phyloP scores from a whole-genome alignment of 108 stramenopile species.

The Cylindrotheca fusiformis region DNA sequence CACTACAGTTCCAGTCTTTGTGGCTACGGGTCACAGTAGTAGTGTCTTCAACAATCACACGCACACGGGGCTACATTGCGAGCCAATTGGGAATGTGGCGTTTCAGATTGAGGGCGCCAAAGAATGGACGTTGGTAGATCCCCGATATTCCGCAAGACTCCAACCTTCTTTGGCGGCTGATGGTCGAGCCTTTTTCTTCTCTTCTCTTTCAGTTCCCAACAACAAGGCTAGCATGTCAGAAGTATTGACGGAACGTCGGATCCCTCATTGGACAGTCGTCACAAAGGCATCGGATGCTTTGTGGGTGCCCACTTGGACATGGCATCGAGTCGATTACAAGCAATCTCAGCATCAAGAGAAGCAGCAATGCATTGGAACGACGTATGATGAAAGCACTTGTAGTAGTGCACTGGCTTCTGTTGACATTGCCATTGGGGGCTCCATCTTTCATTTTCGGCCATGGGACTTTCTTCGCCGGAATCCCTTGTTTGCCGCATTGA shows the following conservation, averaged over 20 bases:
- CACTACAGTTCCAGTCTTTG: conserved; percentile 71
- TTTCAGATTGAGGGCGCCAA: conserved; percentile 69
- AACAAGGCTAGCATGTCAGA: conserved; percentile 8
- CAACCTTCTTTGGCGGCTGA: conserved; percentile 62
- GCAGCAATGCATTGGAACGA: neutral
- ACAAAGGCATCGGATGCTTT: conserved; percentile 70
- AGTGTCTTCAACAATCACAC: conserved; percentile 6
- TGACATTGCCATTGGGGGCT: conserved; percentile 63
- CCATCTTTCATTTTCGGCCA: conserved; percentile 89
- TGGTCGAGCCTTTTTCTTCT: conserved; percentile 72
- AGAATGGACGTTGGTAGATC: conserved; percentile 70
- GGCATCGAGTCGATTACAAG: conserved; percentile 84
- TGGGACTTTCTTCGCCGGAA: conserved; percentile 50
- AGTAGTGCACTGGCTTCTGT: neutral
- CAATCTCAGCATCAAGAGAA: neutral
- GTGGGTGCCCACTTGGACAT: conserved; percentile 88
- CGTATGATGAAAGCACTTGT: neutral
- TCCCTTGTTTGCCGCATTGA: conserved; percentile 69
- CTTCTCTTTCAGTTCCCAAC: conserved; percentile 10
- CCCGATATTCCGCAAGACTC: conserved; percentile 48
- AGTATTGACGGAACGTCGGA: conserved; percentile 6
- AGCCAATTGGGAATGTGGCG: conserved; percentile 83
- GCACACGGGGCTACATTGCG: conserved; percentile 75
- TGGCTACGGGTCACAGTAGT: conserved; percentile 21
- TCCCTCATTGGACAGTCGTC: conserved; percentile 9